phyloP scores from a whole-genome alignment of 495 filamentous ascomycete species.

The Hypoxylon fragiforme region DNA sequence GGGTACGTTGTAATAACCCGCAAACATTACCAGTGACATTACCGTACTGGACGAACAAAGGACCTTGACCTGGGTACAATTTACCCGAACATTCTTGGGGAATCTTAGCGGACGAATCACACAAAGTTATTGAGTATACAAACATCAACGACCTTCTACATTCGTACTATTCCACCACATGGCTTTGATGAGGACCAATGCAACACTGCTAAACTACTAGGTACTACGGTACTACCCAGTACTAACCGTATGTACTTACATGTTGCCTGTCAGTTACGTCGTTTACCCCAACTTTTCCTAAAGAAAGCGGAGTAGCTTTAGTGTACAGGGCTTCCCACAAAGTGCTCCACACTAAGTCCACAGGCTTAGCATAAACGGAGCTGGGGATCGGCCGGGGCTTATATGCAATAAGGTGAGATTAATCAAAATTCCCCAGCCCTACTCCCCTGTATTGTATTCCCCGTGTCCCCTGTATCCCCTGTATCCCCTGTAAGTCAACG shows the following conservation, averaged over 20 bases:
- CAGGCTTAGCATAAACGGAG: conserved; percentile 12
- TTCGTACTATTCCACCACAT: conserved; percentile 31
- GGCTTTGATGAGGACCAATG: conserved; percentile 24
- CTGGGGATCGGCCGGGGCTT: conserved; percentile 29
- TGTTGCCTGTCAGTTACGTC: conserved; percentile 24
- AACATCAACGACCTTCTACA: conserved; percentile 24
- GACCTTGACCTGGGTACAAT: conserved; percentile 1
- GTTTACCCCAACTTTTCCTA: conserved; percentile 38
- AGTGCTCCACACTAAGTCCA: no score
- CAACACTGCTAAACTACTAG: conserved; percentile 10
- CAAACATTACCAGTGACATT: conserved; percentile 29
- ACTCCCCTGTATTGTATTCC: conserved; percentile 3
- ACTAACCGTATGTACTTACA: no score
- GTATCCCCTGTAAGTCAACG: conserved; percentile 21
- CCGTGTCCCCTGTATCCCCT: background rate
- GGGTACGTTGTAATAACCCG: no score
- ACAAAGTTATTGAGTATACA: no score
- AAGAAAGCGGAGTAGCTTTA: conserved; percentile 44
- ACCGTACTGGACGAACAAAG: conserved; percentile 3
- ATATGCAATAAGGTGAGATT: conserved; percentile 33
- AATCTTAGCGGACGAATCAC: conserved; percentile 18
- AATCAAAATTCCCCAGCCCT: conserved; percentile 28
- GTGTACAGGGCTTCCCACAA: no score
- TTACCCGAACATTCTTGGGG: conserved; percentile 13
- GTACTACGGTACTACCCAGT: no score